Percentiles rank a stretch among this genome's conserved stretches.
phyloP scores from a whole-genome alignment of 2,329 filamentous ascomycete species.

The Capronia epimyces region DNA sequence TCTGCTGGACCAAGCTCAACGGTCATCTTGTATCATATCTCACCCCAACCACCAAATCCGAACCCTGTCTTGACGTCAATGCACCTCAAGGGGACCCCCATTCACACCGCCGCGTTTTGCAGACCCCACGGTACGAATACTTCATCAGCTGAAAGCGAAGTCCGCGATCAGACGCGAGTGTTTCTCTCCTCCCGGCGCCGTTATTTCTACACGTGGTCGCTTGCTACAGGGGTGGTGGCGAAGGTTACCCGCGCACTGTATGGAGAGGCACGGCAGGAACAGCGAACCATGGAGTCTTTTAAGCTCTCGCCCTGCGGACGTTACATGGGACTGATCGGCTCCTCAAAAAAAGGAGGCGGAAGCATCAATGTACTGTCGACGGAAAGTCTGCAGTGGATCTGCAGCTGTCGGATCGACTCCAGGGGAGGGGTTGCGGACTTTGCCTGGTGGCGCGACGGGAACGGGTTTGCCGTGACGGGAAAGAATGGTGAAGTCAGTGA shows the following conservation, averaged over 20 bases:
- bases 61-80: constrained; percentile 88
- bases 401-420: constrained; percentile 74
- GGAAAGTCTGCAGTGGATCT: constrained; percentile 77
- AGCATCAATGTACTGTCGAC: constrained; percentile 79
- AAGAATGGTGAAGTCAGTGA: constrained; percentile 87
- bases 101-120: constrained; percentile 77
- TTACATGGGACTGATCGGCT: constrained; percentile 77
- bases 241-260: constrained; percentile 71
- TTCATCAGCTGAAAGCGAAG: not conserved
- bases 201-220: constrained; percentile 93
- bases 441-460: constrained; percentile 82
- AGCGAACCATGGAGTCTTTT: constrained; percentile 87
- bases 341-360: constrained; percentile 77
- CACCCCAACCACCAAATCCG: constrained; percentile 67
- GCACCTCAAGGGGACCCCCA: constrained; percentile 75
- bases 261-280: constrained; percentile 53
- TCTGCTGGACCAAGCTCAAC: constrained; percentile 82
- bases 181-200: constrained; percentile 81
- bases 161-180: constrained; percentile 43
- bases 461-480: constrained; percentile 74
- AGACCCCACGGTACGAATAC: constrained; percentile 61
- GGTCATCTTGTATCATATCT: constrained; percentile 83
- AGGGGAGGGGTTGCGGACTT: constrained; percentile 83
- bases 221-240: constrained; percentile 72
- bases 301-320: constrained; percentile 78